Percentiles rank a stretch among this genome's conserved stretches.
Conservation (phyloP, 2,329 filamentous ascomycete genomes). For the Rhinocladiella mackenziei region DNA sequence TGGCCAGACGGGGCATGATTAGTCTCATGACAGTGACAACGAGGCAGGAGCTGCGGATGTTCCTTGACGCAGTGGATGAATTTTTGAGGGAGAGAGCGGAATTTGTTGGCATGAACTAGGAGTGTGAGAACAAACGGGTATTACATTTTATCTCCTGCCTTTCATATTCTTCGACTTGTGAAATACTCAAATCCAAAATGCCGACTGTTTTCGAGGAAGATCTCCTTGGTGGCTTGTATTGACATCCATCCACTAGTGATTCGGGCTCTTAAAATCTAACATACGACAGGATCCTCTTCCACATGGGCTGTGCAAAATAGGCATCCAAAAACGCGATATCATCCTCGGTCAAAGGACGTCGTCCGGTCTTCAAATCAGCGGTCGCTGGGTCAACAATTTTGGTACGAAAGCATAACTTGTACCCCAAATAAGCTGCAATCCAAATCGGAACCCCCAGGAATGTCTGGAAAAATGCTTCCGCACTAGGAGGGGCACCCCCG, state of each 20-base stretch:
- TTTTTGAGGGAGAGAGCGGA: neutral
- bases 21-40: conserved; percentile 5
- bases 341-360: conserved; percentile 4
- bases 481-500: neutral
- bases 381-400: conserved; percentile 6
- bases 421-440: conserved; percentile 2
- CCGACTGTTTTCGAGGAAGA: no score
- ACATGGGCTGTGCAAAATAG: conserved; percentile 9
- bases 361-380: conserved; percentile 6
- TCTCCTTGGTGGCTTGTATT: no score
- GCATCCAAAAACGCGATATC: conserved; percentile 5
- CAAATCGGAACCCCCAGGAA: conserved; percentile 8
- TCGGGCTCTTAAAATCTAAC: conserved; percentile 7
- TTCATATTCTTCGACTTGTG: no score
- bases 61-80: neutral
- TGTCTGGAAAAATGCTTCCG: conserved; percentile 5
- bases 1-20: conserved; percentile 3
- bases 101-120: no score
- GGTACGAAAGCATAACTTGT: conserved; percentile 4
- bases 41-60: neutral
- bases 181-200: no score
- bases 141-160: no score
- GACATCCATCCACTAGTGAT: no score
- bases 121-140: no score
- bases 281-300: conserved; percentile 9